phyloP scores from a whole-genome alignment of 2,329 filamentous ascomycete genomes.

The Neopestalotiopsis sp. region DNA sequence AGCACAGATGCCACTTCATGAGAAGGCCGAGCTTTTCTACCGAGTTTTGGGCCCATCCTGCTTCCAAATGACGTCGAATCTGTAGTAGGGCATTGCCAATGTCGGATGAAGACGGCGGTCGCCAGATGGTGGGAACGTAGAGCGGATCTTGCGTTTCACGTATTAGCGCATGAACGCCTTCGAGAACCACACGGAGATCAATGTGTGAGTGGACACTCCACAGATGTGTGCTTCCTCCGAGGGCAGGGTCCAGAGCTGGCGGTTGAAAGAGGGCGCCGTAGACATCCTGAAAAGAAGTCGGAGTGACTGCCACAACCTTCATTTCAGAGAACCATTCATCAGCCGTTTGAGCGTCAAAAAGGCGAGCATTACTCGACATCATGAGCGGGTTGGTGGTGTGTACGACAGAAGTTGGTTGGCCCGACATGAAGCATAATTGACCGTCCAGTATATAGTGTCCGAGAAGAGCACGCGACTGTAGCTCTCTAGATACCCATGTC shows the following conservation, averaged over 20 bases:
- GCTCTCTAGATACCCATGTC: conserved; percentile 10
- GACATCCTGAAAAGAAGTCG: neutral
- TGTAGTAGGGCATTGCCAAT: neutral
- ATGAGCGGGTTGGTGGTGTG: conserved; percentile 15
- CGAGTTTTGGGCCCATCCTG: neutral
- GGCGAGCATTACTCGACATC: conserved; percentile 6
- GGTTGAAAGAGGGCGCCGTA: conserved; percentile 8
- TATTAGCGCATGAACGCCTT: conserved; percentile 9
- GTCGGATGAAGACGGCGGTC: neutral
- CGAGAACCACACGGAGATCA: conserved; percentile 18
- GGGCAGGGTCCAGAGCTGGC: neutral
- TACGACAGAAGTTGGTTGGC: conserved; percentile 7
- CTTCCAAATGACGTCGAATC: neutral
- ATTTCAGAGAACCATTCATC: conserved; percentile 16
- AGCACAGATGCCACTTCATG: conserved; percentile 10
- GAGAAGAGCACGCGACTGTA: conserved; percentile 11
- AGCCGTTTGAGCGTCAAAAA: conserved; percentile 14
- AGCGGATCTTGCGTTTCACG: conserved; percentile 8
- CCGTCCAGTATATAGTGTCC: conserved; percentile 16
- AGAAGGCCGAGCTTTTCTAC: conserved; percentile 12
- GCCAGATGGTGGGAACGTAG: neutral
- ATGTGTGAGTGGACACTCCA: conserved; percentile 6
- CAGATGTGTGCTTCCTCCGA: neutral
- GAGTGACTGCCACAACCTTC: neutral
- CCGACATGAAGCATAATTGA: conserved; percentile 9